A percentile compares a stretch with the other conserved stretches of the same genome.
These are phyloP conservation scores for Arctium lappa DNA, from an alignment of 129 eudicot species.

Conservation along the genomic window DNA sequence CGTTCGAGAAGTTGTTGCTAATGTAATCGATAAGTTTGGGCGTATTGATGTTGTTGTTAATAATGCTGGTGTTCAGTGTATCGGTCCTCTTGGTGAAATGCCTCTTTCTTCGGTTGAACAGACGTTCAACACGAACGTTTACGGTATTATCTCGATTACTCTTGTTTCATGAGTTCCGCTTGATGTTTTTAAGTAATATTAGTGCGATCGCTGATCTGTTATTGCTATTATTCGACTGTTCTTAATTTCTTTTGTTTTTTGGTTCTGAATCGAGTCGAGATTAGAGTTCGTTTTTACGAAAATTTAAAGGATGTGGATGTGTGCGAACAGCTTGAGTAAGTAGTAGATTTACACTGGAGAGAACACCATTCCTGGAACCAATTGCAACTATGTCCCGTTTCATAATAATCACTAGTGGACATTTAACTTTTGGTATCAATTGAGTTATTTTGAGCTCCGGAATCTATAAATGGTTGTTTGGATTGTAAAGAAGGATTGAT, in stretches of 20 bases:
- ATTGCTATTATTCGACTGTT: not conserved
- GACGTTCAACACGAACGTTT: slow-evolving; percentile 82
- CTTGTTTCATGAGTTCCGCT: not conserved
- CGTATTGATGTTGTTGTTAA: slow-evolving; percentile 76
- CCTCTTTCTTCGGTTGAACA: slow-evolving; percentile 57
- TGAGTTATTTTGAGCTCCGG: not conserved
- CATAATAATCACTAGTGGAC: not conserved
- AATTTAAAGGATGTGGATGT: not conserved
- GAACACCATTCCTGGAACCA: not conserved
- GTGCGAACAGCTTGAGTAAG: not conserved
- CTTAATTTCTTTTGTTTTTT: not conserved
- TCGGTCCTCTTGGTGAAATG: slow-evolving; percentile 86
- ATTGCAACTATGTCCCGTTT: not conserved
- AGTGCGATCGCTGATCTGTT: not conserved
- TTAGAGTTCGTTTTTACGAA: not conserved
- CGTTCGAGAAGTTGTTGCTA: slow-evolving; percentile 46
- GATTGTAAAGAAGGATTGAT: not conserved
- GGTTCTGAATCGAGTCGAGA: not conserved
- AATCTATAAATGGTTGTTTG: not conserved
- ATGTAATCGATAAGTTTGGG: slow-evolving; percentile 56
- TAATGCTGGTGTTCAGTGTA: slow-evolving; percentile 95
- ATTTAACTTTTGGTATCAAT: not conserved
- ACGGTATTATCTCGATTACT: slow-evolving; percentile 38
- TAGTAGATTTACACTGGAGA: not conserved
- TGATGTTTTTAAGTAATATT: not conserved